Base-by-base conservation (phyloP, 768 basidiomycete species). In the Kwoniella dendrophila region DNA sequence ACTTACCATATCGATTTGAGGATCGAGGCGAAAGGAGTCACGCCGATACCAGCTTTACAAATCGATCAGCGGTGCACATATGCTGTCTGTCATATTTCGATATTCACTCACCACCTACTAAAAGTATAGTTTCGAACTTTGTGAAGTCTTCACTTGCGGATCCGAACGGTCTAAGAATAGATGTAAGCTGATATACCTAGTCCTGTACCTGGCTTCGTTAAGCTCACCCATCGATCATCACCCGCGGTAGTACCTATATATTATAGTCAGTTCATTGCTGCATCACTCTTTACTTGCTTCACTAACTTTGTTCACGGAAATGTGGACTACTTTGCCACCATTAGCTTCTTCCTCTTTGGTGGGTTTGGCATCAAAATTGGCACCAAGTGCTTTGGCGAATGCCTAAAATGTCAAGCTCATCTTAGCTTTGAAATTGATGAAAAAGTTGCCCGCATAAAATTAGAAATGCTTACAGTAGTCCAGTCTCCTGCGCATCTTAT, bases 401-500 rank as follows among this genome's bases (percentile, higher is more conserved):
- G 88, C 88, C 27, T 66, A 22, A 29, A n/a, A 8, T n/a, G n/a
- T n/a, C n/a, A 40, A 26, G 53, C 3, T n/a, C 3, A 34, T 11
- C 12, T 47, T 4, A 57, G 56, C 56, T 57, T 52, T 7, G 26
- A n/a, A 20, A 24, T 22, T 26, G 11, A 36, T 16, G 16, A 36
- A 36, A 36, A 7, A 36, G 45, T 36, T 36, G 18, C 26, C 2
- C 27, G 40, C n/a, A n/a, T n/a, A n/a, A 7, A 3, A 6, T 11
- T 1, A 3, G 24, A 1, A 10, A 52, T 48, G 52, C 63, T 59
- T 34, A 64, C 63, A n/a, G 76, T 80, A 0, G 93, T 96, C 77
- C 93, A 97, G 79, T 96, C 90, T 30, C 93, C 94, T n/a, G 84
- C 88, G 40, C 90, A 84, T 76, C 93, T 90, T 71, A 97, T 88